Base-by-base conservation (phyloP, 2,329 filamentous ascomycete genomes). In the Leptographium radiaticola region DNA sequence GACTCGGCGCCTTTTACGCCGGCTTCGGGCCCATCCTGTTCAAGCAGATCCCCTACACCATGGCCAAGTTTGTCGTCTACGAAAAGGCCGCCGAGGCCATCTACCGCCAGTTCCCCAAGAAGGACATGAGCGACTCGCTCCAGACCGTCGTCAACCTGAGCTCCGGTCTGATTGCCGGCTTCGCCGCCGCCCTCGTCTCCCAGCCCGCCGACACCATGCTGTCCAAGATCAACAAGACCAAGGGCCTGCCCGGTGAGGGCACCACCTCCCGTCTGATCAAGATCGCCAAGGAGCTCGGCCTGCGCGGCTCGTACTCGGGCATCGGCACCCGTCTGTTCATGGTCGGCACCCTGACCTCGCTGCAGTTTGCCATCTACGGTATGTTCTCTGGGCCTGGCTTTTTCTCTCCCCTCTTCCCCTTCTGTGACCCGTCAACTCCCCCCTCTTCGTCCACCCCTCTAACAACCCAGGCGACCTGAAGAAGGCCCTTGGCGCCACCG, bases 121-220 rank as follows among this genome's bases (percentile, higher is more conserved):
- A 73, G 63, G 75, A 72, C 57, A 72, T 84, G 64, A 82, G 81
- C 63, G 70, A 76, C 64, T 74, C 73, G 64, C 72, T 75, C 61
- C 84, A 89, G 75, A 89, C 86, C 60, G 71, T 71, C 67, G 78
- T 87, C 75, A 89, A 90, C 79, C 76, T 67, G 44, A 62, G 64
- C 55, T 62, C 59, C 53, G 64, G 65, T 60, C 64, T 67, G 43
- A 54, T 64, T 42, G 64, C 65, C 87, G 86, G 86, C 82, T 86
- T 90, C 72, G 86, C 86, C 63, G 86, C 86, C 62, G 86, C 86
- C 67, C 67, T 89, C 65, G 78, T 90, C 66, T 90, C 86, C 59
- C 86, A 90, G 75, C 86, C 86, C 62, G 86, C 86, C 66, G 86
- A 90, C 70, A 90, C 86, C 66, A 89, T 90, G 86, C 81, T 90